These are phyloP conservation scores for Taphrina flavorubra DNA, from an alignment of 1,139 yeast species.

Conservation along the genomic window DNA sequence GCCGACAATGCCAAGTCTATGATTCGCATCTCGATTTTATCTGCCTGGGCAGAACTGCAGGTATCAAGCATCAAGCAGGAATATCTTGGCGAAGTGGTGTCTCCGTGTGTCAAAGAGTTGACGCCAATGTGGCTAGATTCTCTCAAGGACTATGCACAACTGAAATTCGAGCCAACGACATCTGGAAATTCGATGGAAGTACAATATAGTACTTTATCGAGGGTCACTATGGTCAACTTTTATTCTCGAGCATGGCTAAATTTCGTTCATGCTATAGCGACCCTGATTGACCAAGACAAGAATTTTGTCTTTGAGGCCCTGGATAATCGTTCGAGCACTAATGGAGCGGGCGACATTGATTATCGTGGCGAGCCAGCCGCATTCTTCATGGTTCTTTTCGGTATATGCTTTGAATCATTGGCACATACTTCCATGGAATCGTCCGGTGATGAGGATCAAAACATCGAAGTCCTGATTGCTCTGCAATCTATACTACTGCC, in stretches of 20 bases:
- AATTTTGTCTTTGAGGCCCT: constrained; percentile 56
- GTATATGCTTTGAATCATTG: constrained; percentile 80
- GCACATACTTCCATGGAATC: constrained; percentile 49
- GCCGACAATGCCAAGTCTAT: constrained; percentile 59
- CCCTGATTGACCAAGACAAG: constrained; percentile 63
- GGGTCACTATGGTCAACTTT: constrained; percentile 35
- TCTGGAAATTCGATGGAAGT: constrained; percentile 39
- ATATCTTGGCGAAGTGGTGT: constrained; percentile 58
- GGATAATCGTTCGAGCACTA: constrained; percentile 48
- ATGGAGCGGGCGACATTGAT: constrained; percentile 48
- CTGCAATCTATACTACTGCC: constrained; percentile 65
- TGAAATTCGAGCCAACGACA: constrained; percentile 64
- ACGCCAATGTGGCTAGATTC: constrained; percentile 81
- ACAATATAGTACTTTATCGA: constrained; percentile 34
- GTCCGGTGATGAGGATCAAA: constrained; percentile 45
- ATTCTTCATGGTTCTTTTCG: constrained; percentile 79
- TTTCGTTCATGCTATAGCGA: constrained; percentile 75
- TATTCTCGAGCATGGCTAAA: constrained; percentile 70
- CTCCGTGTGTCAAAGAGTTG: constrained; percentile 64
- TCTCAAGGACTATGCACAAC: constrained; percentile 72
- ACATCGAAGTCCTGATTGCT: constrained; percentile 60
- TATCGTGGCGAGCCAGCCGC: constrained; percentile 67
- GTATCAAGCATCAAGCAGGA: constrained; percentile 55
- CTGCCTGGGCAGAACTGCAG: constrained; percentile 86
- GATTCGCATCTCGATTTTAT: constrained; percentile 71